Evolutionary conservation across 108 stramenopile genomes (phyloP), one percentile per base, ranked within the genome.

Genomic region (Pseudonitzschia multiseries): DNA sequence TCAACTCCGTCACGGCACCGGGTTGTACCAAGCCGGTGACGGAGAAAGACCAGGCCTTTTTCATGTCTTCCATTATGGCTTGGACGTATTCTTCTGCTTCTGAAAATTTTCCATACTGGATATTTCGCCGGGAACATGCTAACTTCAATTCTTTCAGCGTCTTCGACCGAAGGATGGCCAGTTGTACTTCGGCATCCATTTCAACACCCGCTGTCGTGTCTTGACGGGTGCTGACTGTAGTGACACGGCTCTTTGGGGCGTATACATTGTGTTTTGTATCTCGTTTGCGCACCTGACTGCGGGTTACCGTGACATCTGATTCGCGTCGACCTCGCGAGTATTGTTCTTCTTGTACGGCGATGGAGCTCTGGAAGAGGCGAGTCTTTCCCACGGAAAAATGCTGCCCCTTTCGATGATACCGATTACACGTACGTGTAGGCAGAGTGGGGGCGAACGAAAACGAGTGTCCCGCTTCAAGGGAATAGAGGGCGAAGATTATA

Each of bases 71-170:
- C 29, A 71, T 76, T 12, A 94, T 65, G 20, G 93, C 90, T 73
- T 85, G 81, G 0, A 93, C 87, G 56, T 91, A 75, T 24, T 93
- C 89, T 73, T 92, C 91, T 14, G 26, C 4, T 21, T 62, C 36
- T 15, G 32, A 40, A 52, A 94, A 76, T 12, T 69, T 81, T 14
- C 79, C 86, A 88, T 91, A 94, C 29, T 87, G 71, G 13, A 92
- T 84, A 46, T 86, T 83, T 29, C 84, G 77, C 62, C 72, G 57
- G n/a, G 88, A 87, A 57, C 89, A 81, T 53, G 85, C 69, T 56
- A 76, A 62, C 62, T 86, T 82, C 22, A 95, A 68, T 65, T 86
- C 81, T 68, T 70, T 76, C 13, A 91, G 79, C 31, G 67, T 69
- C 62, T 83, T 81, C 21, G 72, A 66, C 48, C 87, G 81, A 43